These are phyloP conservation scores for Colletotrichum sp. DNA, from an alignment of 2,329 filamentous ascomycete genomes.

Conservation along the genomic window DNA sequence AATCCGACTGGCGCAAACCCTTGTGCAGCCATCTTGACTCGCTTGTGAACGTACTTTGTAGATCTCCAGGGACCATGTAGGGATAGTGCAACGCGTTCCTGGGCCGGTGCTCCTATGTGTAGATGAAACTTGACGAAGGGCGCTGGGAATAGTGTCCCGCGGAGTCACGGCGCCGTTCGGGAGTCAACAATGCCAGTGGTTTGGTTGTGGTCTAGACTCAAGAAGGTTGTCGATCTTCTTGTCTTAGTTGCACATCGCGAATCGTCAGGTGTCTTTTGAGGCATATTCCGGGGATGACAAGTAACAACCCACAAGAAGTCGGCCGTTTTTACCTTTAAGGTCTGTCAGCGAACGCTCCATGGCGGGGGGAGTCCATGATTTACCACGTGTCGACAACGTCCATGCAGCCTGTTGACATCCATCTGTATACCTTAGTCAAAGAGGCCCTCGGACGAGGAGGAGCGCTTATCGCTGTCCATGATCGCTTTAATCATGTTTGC, in stretches of 20 bases:
- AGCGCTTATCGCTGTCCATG: background rate
- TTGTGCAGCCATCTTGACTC: conserved; percentile 3
- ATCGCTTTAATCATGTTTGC: background rate
- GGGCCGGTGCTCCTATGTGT: background rate
- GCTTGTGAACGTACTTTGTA: background rate
- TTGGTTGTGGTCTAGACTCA: background rate
- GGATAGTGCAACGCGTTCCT: background rate
- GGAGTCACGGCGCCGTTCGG: background rate
- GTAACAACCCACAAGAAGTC: background rate
- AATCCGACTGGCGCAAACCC: background rate
- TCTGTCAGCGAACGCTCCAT: background rate
- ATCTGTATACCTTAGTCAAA: background rate
- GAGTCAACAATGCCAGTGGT: background rate
- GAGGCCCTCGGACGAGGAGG: background rate
- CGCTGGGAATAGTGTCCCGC: background rate
- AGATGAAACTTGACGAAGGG: background rate
- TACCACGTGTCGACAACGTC: background rate
- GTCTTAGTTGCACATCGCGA: background rate
- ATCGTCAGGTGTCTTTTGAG: background rate
- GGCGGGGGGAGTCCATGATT: background rate
- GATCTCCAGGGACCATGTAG: background rate
- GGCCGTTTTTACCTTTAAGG: background rate
- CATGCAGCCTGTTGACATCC: background rate
- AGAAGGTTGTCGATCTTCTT: conserved; percentile 6
- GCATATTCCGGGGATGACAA: background rate